Percentiles rank a stretch among this genome's conserved stretches.
These are phyloP conservation scores for Millerago galiae DNA, from an alignment of 805 yeast species.

Conservation along the genomic window DNA sequence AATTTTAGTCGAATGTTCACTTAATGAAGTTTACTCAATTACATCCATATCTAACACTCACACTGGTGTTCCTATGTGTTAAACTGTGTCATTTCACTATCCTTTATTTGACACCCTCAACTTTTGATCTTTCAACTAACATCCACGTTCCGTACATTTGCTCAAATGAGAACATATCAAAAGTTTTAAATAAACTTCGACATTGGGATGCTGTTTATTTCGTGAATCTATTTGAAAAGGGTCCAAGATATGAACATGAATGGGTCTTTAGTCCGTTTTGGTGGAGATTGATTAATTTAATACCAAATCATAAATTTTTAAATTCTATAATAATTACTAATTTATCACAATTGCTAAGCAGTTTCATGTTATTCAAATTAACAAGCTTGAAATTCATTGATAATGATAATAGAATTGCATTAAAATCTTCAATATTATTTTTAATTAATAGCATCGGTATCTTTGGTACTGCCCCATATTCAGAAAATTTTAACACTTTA, in stretches of 20 bases:
- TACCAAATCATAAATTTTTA: constrained; percentile 29
- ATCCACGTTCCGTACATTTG: not conserved
- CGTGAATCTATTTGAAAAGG: constrained; percentile 43
- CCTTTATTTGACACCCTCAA: not conserved
- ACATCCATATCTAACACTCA: not conserved
- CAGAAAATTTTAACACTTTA: constrained; percentile 68
- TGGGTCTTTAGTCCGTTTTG: constrained; percentile 82
- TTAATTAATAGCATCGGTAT: constrained; percentile 75
- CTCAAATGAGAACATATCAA: not conserved
- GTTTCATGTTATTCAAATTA: constrained; percentile 42
- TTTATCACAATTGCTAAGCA: constrained; percentile 42
- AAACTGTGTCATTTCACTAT: constrained; percentile 2
- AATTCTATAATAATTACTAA: constrained; percentile 47
- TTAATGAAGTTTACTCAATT: not conserved
- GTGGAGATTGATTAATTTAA: constrained; percentile 44
- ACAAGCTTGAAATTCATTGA: constrained; percentile 33
- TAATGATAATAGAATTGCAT: constrained; percentile 22
- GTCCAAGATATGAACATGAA: constrained; percentile 72
- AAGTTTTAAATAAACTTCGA: constrained; percentile 39
- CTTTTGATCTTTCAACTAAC: constrained; percentile 7
- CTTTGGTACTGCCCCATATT: constrained; percentile 65
- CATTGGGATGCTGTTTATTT: constrained; percentile 89
- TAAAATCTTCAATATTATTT: constrained; percentile 38
- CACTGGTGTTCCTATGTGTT: not conserved
- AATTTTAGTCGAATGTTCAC: too few species aligned